phyloP scores from a whole-genome alignment of 1,284 basidiomycete species.

The Heterobasidion annosum region DNA sequence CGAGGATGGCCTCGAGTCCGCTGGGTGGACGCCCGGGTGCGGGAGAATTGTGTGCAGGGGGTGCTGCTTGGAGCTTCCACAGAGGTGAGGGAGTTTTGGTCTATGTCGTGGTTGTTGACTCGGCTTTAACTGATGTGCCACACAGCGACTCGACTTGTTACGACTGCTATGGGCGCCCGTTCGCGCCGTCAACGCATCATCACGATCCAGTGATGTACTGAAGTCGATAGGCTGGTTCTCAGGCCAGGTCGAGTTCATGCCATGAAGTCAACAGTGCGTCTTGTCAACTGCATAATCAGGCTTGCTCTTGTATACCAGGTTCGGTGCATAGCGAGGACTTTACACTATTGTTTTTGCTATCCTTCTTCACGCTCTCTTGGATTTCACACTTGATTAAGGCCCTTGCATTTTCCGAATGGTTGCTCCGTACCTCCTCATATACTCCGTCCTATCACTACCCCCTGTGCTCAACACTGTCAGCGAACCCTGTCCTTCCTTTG shows the following conservation, averaged over 20 bases:
- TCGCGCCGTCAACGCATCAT: not conserved
- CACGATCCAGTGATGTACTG: not conserved
- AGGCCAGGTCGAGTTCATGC: not conserved
- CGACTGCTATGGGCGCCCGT: not conserved
- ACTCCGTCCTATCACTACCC: no score
- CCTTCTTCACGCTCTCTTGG: no score
- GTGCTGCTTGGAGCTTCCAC: slow-evolving; percentile 21
- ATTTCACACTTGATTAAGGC: no score
- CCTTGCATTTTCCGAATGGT: no score
- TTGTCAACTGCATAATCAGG: no score
- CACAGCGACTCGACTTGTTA: slow-evolving; percentile 2
- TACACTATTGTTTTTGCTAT: no score
- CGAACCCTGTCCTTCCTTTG: no score
- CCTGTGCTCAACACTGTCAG: no score
- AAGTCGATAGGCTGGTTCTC: not conserved
- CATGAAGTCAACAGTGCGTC: no score
- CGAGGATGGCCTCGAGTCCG: not conserved
- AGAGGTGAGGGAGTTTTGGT: slow-evolving; percentile 15
- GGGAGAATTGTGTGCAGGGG: slow-evolving; percentile 21
- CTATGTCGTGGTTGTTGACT: not conserved
- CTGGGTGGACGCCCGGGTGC: slow-evolving; percentile 16
- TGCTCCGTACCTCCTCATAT: no score
- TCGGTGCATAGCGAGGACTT: no score
- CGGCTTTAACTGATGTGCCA: not conserved
- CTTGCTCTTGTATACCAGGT: no score